Percentiles rank a stretch among this genome's conserved stretches.
phyloP scores from a whole-genome alignment of 345 rosid species.

The Arabidopsis arenosa region DNA sequence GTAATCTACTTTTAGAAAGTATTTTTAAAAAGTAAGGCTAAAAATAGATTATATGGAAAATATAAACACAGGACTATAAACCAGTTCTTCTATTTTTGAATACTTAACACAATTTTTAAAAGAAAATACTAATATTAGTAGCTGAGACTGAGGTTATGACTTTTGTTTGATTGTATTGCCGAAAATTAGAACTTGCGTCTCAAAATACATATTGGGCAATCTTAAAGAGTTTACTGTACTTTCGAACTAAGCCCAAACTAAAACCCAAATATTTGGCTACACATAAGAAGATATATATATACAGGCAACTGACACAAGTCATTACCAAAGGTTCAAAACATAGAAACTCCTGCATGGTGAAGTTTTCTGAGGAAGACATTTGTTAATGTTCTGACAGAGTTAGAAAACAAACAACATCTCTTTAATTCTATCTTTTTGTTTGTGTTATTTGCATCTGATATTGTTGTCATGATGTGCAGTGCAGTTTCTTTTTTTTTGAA shows the following conservation, averaged over 20 bases:
- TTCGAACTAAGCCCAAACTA: slow-evolving; percentile 14
- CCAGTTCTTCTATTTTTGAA: background rate
- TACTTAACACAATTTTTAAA: background rate
- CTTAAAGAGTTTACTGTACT: background rate
- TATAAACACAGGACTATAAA: background rate
- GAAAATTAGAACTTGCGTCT: background rate
- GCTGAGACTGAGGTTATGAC: background rate
- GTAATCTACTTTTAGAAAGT: slow-evolving; percentile 21
- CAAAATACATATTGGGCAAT: slow-evolving; percentile 14
- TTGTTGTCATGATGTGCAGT: background rate
- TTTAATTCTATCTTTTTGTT: background rate
- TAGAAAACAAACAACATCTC: slow-evolving; percentile 16
- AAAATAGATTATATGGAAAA: slow-evolving; percentile 14
- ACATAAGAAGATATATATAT: background rate
- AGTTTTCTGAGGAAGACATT: slow-evolving; percentile 22
- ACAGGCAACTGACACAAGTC: background rate
- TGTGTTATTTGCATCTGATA: background rate
- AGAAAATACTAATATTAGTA: background rate
- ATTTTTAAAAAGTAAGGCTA: background rate
- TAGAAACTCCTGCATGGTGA: slow-evolving; percentile 13
- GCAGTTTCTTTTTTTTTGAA: background rate
- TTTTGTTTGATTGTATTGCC: slow-evolving; percentile 6
- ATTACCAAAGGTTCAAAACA: slow-evolving; percentile 13
- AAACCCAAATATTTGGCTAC: slow-evolving; percentile 4
- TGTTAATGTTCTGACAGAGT: slow-evolving; percentile 27